A percentile compares a stretch with the other conserved stretches of the same genome.
These are phyloP conservation scores for Bruguiera parviflora DNA, from an alignment of 345 rosid species.

Conservation along the genomic window DNA sequence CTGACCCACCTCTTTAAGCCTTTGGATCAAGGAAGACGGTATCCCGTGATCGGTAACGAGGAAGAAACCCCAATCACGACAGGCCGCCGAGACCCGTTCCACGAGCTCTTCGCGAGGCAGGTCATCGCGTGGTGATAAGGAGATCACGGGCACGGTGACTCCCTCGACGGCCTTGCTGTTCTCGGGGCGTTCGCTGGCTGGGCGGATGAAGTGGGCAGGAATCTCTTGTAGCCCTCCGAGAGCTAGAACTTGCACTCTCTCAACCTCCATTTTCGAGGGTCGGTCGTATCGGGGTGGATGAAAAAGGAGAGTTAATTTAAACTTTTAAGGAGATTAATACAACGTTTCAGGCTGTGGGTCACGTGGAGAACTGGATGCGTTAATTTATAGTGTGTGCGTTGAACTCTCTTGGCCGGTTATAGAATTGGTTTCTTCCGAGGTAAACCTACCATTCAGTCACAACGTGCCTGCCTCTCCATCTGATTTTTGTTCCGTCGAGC, in stretches of 20 bases:
- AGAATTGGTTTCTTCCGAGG: too few species aligned
- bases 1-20: slow-evolving; percentile 37
- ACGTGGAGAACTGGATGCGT: too few species aligned
- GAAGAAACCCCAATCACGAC: slow-evolving; percentile 44
- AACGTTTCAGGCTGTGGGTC: too few species aligned
- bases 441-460: too few species aligned
- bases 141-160: slow-evolving; percentile 40
- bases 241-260: slow-evolving; percentile 42
- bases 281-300: too few species aligned
- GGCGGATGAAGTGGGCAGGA: slow-evolving; percentile 42
- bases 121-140: slow-evolving; percentile 9
- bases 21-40: slow-evolving; percentile 23
- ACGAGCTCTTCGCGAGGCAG: slow-evolving; percentile 24
- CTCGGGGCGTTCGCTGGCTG: slow-evolving; percentile 38
- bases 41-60: slow-evolving; percentile 41
- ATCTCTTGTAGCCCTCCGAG: slow-evolving; percentile 18
- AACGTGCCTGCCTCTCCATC: too few species aligned
- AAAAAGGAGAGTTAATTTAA: too few species aligned
- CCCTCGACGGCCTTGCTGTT: slow-evolving; percentile 43
- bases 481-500: too few species aligned
- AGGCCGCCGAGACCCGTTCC: slow-evolving; percentile 21
- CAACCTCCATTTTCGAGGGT: slow-evolving; percentile 23
- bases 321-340: too few species aligned
- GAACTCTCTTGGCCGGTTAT: too few species aligned
- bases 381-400: too few species aligned